Evolutionary conservation across 164 flowering plant genomes (phyloP).

Genomic region (Warburgia ugandensis): DNA sequence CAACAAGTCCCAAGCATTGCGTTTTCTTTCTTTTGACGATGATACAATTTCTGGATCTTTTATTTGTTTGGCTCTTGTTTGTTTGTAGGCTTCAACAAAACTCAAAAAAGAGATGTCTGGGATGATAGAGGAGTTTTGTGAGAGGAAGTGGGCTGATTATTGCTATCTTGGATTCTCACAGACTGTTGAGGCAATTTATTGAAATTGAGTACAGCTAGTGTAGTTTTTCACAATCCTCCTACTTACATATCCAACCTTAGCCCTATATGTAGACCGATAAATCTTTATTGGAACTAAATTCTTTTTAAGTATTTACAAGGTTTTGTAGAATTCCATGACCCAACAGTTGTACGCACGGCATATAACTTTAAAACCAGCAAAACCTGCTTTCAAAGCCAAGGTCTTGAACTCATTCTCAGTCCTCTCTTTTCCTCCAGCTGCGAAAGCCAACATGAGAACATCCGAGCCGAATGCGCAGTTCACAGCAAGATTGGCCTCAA

Average conservation of each 20-base stretch:
- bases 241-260: too few relatives aligned
- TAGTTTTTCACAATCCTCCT: slow-evolving; percentile 88
- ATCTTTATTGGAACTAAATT: too few relatives aligned
- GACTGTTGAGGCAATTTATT: too few relatives aligned
- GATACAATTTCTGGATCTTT: neutral
- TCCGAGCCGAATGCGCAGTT: too few relatives aligned
- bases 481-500: too few relatives aligned
- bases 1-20: neutral
- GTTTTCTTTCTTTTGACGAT: too few relatives aligned
- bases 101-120: slow-evolving; percentile 56
- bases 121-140: slow-evolving; percentile 78
- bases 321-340: slow-evolving; percentile 20
- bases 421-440: slow-evolving; percentile 19
- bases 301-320: too few relatives aligned
- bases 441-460: slow-evolving; percentile 6
- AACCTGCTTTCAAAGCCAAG: slow-evolving; percentile 13
- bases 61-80: neutral
- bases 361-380: slow-evolving; percentile 3
- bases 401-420: slow-evolving; percentile 13
- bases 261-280: too few relatives aligned
- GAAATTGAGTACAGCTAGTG: slow-evolving; percentile 73
- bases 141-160: slow-evolving; percentile 73
- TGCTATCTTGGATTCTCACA: slow-evolving; percentile 77
- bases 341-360: slow-evolving; percentile 14
- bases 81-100: slow-evolving; percentile 57